Base-by-base conservation (phyloP, 306 rosid species). In the Begonia masoniana region DNA sequence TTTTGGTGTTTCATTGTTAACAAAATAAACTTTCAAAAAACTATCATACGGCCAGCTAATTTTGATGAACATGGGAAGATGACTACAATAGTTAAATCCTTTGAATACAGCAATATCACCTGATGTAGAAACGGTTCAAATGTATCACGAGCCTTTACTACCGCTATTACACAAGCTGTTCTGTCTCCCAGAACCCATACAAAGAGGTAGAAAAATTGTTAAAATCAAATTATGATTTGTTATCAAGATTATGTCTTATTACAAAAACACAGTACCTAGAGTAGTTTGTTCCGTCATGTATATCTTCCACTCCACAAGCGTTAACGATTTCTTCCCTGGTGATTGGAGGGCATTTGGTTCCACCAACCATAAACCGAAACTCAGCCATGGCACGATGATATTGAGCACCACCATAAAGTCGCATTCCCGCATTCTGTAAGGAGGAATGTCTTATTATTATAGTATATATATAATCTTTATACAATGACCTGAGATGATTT, bases 361-460 rank as follows among this genome's bases (percentile, higher is more conserved):
- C 97, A 64, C 97, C 94, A 68, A 85, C 97, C 47, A 91, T 82
- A 81, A 91, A 91, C 47, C 94, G 97, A 47, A 91, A 91, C 72
- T 91, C 96, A 69, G 96, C 97, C 97, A 91, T 91, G 73, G 97
- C 97, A 63, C 96, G 91, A 51, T 91, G 97, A 76, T 91, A 91
- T 62, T 91, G 97, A 65, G 96, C 97, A 63, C 97, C 96, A 50
- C 97, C 97, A 76, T 91, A 91, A 53, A 91, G 85, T 57, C 94
- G 97, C 96, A 91, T 91, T 51, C 92, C 96, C 11, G 96, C 96
- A 71, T 91, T 91, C 97, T 91, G 59, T 47, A 70, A 12, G 54
- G 48, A 67, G 43, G 43, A 49, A 57, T 59, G 66, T 50, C 42
- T 52, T 17, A 26, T 26, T 10, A 35, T 52, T 51, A 13, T 41